phyloP scores from a whole-genome alignment of 1,139 yeast species.

The Suhomyces maxii region DNA sequence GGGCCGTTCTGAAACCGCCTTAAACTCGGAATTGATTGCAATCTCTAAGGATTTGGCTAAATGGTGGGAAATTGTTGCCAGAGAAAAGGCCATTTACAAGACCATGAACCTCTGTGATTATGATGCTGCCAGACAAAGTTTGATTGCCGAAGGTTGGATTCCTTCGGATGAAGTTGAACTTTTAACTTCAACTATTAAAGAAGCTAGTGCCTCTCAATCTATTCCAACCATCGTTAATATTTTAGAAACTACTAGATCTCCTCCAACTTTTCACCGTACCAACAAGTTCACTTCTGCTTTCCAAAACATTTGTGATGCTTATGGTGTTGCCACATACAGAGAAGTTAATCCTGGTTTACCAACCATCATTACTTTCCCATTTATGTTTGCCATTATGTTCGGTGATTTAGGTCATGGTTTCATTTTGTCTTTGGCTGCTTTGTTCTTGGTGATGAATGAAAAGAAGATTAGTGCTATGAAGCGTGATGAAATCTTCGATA shows the following conservation, averaged over 20 bases:
- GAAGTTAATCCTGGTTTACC: conserved; percentile 83
- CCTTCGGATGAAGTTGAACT: conserved; percentile 57
- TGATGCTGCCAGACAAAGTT: conserved; percentile 61
- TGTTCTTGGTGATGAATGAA: conserved; percentile 60
- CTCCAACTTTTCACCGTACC: conserved; percentile 78
- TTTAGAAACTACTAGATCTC: conserved; percentile 64
- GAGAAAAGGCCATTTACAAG: conserved; percentile 70
- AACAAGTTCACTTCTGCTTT: conserved; percentile 76
- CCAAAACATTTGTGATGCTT: conserved; percentile 77
- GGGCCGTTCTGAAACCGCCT: conserved; percentile 53
- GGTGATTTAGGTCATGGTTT: conserved; percentile 86
- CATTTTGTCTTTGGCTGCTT: conserved; percentile 60
- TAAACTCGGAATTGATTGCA: conserved; percentile 69
- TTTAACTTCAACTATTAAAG: conserved; percentile 37
- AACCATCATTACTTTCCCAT: conserved; percentile 77
- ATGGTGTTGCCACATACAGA: conserved; percentile 74
- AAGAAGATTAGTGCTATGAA: conserved; percentile 57
- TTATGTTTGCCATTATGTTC: conserved; percentile 86
- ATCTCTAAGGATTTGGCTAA: conserved; percentile 68
- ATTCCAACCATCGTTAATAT: conserved; percentile 72
- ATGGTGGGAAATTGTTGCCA: conserved; percentile 69
- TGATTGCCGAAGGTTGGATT: conserved; percentile 80
- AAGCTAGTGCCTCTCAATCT: conserved; percentile 23
- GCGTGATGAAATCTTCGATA: conserved; percentile 77
- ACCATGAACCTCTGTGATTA: conserved; percentile 68